Evolutionary conservation across 345 rosid species (phyloP).

Genomic region (Abelmoschus esculentus): DNA sequence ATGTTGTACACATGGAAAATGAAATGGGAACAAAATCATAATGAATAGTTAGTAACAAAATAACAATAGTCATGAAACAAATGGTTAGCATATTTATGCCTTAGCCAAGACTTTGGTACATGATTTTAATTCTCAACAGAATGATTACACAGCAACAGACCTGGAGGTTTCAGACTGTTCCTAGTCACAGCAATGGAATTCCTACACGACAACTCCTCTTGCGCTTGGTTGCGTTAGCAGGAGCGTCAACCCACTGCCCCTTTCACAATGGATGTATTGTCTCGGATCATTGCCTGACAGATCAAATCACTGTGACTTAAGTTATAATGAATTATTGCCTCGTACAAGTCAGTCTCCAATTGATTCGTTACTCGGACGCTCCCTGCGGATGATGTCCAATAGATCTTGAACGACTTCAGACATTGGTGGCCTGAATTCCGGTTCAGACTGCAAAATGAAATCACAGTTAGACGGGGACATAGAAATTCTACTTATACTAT

Average conservation of each 20-base stretch:
- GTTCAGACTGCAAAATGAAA: slow-evolving; percentile 52
- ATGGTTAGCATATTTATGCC: slow-evolving; percentile 10
- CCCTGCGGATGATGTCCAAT: slow-evolving; percentile 65
- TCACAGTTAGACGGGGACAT: neutral
- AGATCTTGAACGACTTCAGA: slow-evolving; percentile 96
- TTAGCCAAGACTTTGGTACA: slow-evolving; percentile 8
- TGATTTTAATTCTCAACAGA: slow-evolving; percentile 13
- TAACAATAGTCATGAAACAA: slow-evolving; percentile 1
- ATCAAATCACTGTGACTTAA: neutral
- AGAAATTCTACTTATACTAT: neutral
- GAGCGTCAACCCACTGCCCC: neutral
- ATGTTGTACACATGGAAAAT: neutral
- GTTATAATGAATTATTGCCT: neutral
- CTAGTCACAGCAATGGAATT: neutral
- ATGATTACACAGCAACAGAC: slow-evolving; percentile 12
- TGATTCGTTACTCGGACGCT: slow-evolving; percentile 53
- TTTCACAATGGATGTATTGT: neutral
- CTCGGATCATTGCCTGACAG: neutral
- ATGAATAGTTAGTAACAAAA: neutral
- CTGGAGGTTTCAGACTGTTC: neutral
- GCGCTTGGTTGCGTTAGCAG: neutral
- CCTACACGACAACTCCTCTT: neutral
- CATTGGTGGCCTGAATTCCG: slow-evolving; percentile 82
- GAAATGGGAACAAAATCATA: neutral
- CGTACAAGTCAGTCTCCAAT: slow-evolving; percentile 29